phyloP scores from a whole-genome alignment of 495 filamentous ascomycete species.

The Trichoderma asperelloides region DNA sequence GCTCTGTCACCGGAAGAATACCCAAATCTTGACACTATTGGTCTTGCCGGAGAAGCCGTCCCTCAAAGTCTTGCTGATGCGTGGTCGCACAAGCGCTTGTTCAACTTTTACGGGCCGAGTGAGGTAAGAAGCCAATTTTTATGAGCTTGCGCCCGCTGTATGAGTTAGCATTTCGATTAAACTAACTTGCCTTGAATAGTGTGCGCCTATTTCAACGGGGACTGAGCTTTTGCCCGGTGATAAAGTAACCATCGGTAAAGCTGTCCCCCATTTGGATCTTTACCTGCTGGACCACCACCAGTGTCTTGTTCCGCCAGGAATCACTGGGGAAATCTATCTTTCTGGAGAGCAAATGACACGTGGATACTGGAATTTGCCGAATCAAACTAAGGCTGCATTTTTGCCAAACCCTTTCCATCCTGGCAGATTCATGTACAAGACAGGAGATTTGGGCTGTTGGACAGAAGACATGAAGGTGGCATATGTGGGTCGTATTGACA shows the following conservation, averaged over 20 bases:
- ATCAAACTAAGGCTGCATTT: constrained; percentile 10
- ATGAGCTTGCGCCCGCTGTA: not conserved
- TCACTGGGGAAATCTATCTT: constrained; percentile 21
- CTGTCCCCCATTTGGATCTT: constrained; percentile 17
- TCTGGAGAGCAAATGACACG: constrained; percentile 19
- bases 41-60: constrained; percentile 22
- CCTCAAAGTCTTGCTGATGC: constrained; percentile 18
- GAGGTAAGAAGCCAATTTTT: constrained; percentile 15
- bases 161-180: constrained; percentile 11
- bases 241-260: constrained; percentile 18
- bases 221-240: constrained; percentile 9
- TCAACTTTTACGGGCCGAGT: constrained; percentile 26
- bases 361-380: constrained; percentile 16
- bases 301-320: constrained; percentile 14
- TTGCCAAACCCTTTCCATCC: constrained; percentile 15
- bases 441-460: constrained; percentile 23
- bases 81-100: constrained; percentile 20
- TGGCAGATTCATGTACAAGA: constrained; percentile 21
- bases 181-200: constrained; percentile 6
- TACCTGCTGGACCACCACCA: constrained; percentile 20
- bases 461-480: constrained; percentile 16
- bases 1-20: constrained; percentile 15
- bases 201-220: not conserved
- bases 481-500: constrained; percentile 20
- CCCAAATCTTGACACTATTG: constrained; percentile 18